Conservation (phyloP, 2,329 filamentous ascomycete genomes). For the Akanthomyces lecanii region DNA sequence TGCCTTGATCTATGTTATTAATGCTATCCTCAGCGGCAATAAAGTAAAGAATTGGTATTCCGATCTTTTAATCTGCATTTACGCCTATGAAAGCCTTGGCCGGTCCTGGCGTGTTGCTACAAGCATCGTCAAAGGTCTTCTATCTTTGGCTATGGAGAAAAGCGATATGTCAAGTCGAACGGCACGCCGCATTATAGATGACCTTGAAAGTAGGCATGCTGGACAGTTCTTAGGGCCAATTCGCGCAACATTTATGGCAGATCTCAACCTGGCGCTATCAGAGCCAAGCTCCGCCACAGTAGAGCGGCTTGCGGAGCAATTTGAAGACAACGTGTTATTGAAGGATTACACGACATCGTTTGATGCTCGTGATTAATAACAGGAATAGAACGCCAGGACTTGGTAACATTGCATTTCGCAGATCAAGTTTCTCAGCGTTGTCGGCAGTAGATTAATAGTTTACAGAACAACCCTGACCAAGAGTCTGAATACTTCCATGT, state of each 20-base stretch:
- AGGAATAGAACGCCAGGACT: neutral
- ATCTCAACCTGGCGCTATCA: constrained; percentile 33
- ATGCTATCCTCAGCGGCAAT: constrained; percentile 31
- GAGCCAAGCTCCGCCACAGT: constrained; percentile 31
- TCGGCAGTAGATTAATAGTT: too few species aligned
- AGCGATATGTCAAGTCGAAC: constrained; percentile 28
- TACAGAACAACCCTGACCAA: too few species aligned
- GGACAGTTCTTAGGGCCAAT: constrained; percentile 24
- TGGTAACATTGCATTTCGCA: neutral
- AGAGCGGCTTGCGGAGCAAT: constrained; percentile 31
- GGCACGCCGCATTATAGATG: constrained; percentile 28
- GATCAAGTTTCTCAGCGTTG: neutral
- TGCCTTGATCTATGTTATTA: constrained; percentile 36
- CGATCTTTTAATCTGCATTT: constrained; percentile 36
- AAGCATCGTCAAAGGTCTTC: constrained; percentile 30
- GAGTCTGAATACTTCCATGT: too few species aligned
- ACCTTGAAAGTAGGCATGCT: constrained; percentile 26
- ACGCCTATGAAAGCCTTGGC: constrained; percentile 34
- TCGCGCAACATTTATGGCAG: constrained; percentile 34
- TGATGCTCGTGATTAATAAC: constrained; percentile 6
- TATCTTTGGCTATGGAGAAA: constrained; percentile 34
- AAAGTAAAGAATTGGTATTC: constrained; percentile 30
- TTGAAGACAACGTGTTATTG: constrained; percentile 32
- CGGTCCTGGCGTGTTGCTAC: constrained; percentile 34
- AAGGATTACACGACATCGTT: constrained; percentile 28